Percentiles rank a stretch among this genome's conserved stretches.
phyloP scores from a whole-genome alignment of 208 protist genomes.

The Trypanosoma brucei region DNA sequence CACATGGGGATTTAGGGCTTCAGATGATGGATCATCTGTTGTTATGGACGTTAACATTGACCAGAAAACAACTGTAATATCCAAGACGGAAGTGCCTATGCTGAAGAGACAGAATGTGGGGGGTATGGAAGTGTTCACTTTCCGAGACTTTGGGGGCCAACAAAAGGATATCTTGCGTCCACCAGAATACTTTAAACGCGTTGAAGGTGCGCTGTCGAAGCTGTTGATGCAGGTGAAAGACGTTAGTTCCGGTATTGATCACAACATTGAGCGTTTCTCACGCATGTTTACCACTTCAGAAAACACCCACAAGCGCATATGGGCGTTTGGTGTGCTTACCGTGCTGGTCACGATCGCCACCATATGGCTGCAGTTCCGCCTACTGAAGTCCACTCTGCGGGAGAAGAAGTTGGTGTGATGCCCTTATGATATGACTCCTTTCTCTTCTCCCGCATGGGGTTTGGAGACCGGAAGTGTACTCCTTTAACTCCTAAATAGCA shows the following conservation, averaged over 20 bases:
- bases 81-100: conserved; percentile 12
- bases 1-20: background rate
- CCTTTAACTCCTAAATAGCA: no score
- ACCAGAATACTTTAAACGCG: conserved; percentile 42
- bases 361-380: conserved; percentile 59
- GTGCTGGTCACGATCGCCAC: conserved; percentile 33
- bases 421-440: background rate
- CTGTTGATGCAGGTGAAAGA: conserved; percentile 18
- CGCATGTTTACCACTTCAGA: conserved; percentile 67
- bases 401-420: conserved; percentile 58
- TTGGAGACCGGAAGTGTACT: no score
- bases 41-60: conserved; percentile 25
- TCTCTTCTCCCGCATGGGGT: no score
- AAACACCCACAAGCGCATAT: conserved; percentile 76
- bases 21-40: conserved; percentile 6
- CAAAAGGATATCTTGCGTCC: conserved; percentile 54
- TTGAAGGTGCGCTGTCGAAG: conserved; percentile 22
- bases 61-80: conserved; percentile 6
- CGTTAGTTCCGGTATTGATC: conserved; percentile 17
- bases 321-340: conserved; percentile 48
- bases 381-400: conserved; percentile 60
- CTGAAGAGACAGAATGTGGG: conserved; percentile 34
- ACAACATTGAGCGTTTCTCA: conserved; percentile 14
- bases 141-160: conserved; percentile 54
- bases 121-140: conserved; percentile 62